Base-by-base conservation (phyloP, 2,329 filamentous ascomycete species). In the Cordyceps pruinosa region DNA sequence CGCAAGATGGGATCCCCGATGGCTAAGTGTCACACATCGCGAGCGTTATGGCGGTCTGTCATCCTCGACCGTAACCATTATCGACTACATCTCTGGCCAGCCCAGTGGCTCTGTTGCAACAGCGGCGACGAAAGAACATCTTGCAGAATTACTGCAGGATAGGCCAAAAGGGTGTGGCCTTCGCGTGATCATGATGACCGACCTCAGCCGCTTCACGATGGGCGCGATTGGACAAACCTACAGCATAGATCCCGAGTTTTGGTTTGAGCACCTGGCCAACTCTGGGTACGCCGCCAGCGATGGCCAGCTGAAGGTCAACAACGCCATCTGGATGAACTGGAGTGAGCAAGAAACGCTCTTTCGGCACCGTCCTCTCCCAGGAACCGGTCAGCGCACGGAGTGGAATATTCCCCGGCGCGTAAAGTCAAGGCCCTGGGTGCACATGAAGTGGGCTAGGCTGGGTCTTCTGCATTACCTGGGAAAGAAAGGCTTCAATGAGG, bases 201-300 rank as follows among this genome's bases (percentile, higher is more conserved):
- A 68, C 51, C 23, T 68, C n/a, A 68, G 66, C n/a, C 65, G 65
- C 10, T 68, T 68, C 30, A 56, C 65, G 21, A 68, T 68, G 64
- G 66, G 66, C 2, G 63, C 63, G 0, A 35, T 68, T 1, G 66
- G 66, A 1, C 66, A 68, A 6, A n/a, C 63, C 2, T 66, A 65
- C 55, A 52, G 61, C 2, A 57, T 68, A 7, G 66, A 68, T 12
- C 63, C 66, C 4, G 66, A 66, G 19, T 67, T 68, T 28, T 68
- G 66, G 66, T 66, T 66, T 39, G 66, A 68, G 19, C 63, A 67
- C 21, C 65, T 68, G 15, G 56, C 61, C 10, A 61, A 65, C 19
- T 67, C 65, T 19, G 63, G 66, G 2, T 68, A 68, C 30, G 61
- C 63, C 7, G 66, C 61, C 30, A 59, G 64, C 47, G 66, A 68